Evolutionary conservation across 2,329 filamentous ascomycete species (phyloP).

Genomic region (Colletotrichum gigasporum): DNA sequence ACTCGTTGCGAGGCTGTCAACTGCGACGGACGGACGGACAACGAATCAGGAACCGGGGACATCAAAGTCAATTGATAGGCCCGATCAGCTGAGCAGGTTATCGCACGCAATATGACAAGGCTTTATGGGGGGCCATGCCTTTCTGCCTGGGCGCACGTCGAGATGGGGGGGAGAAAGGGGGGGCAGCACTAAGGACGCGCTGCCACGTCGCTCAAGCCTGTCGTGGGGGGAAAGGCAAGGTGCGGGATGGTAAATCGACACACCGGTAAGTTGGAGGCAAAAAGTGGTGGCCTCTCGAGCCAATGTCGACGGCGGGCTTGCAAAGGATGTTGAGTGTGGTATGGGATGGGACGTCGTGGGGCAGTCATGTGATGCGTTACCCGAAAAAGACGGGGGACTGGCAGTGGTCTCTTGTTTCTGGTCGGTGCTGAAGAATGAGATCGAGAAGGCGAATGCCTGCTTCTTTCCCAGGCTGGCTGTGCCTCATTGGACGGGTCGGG

Average conservation of each 20-base stretch:
- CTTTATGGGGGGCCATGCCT: not conserved
- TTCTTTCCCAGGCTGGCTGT: not conserved
- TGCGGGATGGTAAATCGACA: not conserved
- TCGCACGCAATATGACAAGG: not conserved
- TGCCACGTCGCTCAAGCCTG: conserved; percentile 28
- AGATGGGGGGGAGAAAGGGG: not conserved
- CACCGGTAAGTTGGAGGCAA: not conserved
- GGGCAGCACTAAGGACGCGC: conserved; percentile 18
- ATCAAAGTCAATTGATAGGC: not conserved
- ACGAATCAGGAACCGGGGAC: not conserved
- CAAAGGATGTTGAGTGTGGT: conserved; percentile 4
- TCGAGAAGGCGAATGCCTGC: conserved; percentile 6
- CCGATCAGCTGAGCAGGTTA: not conserved
- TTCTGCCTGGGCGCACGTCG: conserved; percentile 7
- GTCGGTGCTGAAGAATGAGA: not conserved
- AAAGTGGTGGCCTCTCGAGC: not conserved
- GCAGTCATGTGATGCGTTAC: conserved; percentile 29
- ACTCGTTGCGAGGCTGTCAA: not conserved
- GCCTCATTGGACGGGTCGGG: not conserved
- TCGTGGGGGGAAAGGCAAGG: conserved; percentile 3
- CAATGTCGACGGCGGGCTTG: not conserved
- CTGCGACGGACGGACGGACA: not conserved
- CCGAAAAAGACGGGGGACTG: conserved; percentile 3
- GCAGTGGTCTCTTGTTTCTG: not conserved
- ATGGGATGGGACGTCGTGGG: conserved; percentile 23